Percentiles rank a stretch among this genome's conserved stretches.
Evolutionary conservation across 768 basidiomycete species (phyloP).

Genomic region (Tulasnella sp.): DNA sequence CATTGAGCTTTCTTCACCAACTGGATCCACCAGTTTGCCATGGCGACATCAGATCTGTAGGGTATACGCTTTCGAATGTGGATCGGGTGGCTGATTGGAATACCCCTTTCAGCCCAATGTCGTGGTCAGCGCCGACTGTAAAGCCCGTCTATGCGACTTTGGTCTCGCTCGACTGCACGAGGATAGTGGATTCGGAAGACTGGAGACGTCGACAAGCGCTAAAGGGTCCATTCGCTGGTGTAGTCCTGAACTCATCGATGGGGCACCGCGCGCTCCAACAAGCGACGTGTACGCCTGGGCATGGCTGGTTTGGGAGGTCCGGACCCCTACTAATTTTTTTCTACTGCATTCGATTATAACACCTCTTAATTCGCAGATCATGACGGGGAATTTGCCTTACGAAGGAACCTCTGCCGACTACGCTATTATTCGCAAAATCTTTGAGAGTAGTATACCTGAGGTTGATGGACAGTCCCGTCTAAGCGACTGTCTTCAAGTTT

Average conservation of each 20-base stretch:
- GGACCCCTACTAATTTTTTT: not conserved
- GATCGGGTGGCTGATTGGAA: not conserved
- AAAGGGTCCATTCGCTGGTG: constrained; percentile 5
- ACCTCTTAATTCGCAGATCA: not conserved
- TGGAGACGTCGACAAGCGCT: not conserved
- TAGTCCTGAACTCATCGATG: not conserved
- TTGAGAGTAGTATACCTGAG: not conserved
- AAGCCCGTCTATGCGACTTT: constrained; percentile 6
- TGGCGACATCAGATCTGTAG: not conserved
- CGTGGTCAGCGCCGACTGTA: not conserved
- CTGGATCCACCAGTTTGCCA: not conserved
- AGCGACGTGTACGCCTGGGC: not conserved
- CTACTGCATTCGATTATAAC: not conserved
- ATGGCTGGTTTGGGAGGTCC: not conserved
- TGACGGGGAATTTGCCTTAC: not conserved
- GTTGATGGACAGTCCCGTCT: not conserved
- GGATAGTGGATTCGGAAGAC: not conserved
- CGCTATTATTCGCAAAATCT: not conserved
- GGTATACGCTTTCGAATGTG: not conserved
- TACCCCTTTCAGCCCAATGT: not conserved
- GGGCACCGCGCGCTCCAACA: not conserved
- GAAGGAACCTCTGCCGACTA: not conserved
- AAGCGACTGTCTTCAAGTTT: not conserved
- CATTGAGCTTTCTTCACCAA: not conserved
- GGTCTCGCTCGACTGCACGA: not conserved